Evolutionary conservation across 768 basidiomycete species (phyloP).

Genomic region (Cantharellus cinnabarinus): DNA sequence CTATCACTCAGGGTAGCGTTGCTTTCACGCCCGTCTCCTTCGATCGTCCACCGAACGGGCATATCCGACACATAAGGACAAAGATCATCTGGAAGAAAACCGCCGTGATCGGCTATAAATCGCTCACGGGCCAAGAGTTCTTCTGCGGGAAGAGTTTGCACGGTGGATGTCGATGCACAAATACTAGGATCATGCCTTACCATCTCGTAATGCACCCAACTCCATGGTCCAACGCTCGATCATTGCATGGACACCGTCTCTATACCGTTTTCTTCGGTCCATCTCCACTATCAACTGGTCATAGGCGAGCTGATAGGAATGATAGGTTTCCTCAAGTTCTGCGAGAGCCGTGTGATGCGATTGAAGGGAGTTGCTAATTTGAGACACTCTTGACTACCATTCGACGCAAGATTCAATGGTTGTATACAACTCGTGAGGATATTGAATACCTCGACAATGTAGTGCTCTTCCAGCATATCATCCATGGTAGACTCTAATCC

Average conservation of each 20-base stretch:
- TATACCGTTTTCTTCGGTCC: slow-evolving; percentile 41
- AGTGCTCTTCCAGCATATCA: slow-evolving; percentile 52
- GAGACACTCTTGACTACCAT: slow-evolving; percentile 6
- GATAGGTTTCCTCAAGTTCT: slow-evolving; percentile 43
- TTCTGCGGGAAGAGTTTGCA: slow-evolving; percentile 24
- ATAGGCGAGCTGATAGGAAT: slow-evolving; percentile 53
- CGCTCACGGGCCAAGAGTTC: slow-evolving; percentile 40
- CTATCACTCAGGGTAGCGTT: slow-evolving; percentile 1
- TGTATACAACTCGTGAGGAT: not conserved
- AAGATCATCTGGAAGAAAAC: slow-evolving; percentile 56
- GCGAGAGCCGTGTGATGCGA: slow-evolving; percentile 40
- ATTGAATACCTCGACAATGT: slow-evolving; percentile 37
- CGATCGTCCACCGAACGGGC: slow-evolving; percentile 18
- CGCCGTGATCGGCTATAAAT: slow-evolving; percentile 57
- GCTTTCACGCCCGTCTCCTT: slow-evolving; percentile 1
- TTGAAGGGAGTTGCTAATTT: slow-evolving; percentile 24
- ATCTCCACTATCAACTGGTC: slow-evolving; percentile 56
- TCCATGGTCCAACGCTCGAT: slow-evolving; percentile 45
- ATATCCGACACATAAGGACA: slow-evolving; percentile 57
- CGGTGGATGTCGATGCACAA: not conserved
- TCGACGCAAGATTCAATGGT: slow-evolving; percentile 7
- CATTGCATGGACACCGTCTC: slow-evolving; percentile 42
- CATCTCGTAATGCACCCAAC: slow-evolving; percentile 43
- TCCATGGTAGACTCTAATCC: slow-evolving; percentile 62
- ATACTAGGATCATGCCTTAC: slow-evolving; percentile 19